Percentiles rank a stretch among this genome's conserved stretches.
These are phyloP conservation scores for Lentinus brumalis DNA, from an alignment of 768 basidiomycete genomes.

Conservation along the genomic window DNA sequence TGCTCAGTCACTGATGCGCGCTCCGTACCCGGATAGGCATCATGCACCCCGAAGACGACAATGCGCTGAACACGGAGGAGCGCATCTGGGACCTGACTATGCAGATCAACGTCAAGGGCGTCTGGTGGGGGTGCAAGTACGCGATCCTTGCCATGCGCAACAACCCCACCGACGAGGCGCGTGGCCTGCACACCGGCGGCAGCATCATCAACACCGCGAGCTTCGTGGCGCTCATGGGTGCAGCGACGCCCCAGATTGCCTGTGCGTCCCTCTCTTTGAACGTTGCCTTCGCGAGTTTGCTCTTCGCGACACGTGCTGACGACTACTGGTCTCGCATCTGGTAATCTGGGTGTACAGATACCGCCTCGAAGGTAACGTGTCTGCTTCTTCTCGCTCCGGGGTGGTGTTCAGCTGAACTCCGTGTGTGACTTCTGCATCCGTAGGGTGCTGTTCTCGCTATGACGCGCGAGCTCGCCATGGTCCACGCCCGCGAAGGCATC, in stretches of 20 bases:
- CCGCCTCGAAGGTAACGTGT: constrained; percentile 79
- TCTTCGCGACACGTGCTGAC: not conserved
- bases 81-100: constrained; percentile 93
- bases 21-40: constrained; percentile 58
- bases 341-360: constrained; percentile 54
- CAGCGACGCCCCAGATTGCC: constrained; percentile 97
- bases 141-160: constrained; percentile 96
- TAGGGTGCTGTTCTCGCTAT: constrained; percentile 97
- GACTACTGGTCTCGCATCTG: no score
- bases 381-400: not conserved
- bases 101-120: constrained; percentile 96
- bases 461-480: constrained; percentile 97
- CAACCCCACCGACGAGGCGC: constrained; percentile 81
- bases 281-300: not conserved
- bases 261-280: constrained; percentile 54
- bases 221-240: constrained; percentile 94
- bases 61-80: constrained; percentile 96
- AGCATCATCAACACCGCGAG: constrained; percentile 98
- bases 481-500: constrained; percentile 97
- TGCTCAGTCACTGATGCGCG: not conserved
- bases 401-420: not conserved
- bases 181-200: constrained; percentile 78
- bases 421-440: not conserved
- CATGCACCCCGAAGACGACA: constrained; percentile 95
- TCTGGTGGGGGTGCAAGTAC: constrained; percentile 99